A percentile compares a stretch with the other conserved stretches of the same genome.
Evolutionary conservation across 192 early-diverging fungal genomes (phyloP).

Genomic region (Dissophora ornata): DNA sequence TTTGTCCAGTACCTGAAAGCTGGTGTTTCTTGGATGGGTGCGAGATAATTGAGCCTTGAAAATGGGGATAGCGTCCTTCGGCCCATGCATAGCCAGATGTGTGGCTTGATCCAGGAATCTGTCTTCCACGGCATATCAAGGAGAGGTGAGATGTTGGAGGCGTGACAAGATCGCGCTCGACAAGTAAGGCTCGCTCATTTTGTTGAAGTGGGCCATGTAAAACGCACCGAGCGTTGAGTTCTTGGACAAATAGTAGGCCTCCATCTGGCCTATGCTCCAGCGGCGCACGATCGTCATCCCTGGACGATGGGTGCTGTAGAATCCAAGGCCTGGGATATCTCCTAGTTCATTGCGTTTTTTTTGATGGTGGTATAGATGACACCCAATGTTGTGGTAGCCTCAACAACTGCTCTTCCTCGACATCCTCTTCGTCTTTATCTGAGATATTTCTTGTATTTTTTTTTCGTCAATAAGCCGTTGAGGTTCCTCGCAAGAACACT

Average conservation of each 20-base stretch:
- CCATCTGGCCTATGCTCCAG: constrained; percentile 5
- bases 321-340: not conserved
- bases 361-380: not conserved
- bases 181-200: not conserved
- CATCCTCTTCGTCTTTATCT: not conserved
- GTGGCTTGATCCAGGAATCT: not conserved
- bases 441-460: not conserved
- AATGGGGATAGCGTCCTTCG: no score
- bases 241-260: not conserved
- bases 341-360: not conserved
- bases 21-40: no score
- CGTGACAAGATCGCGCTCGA: constrained; percentile 15
- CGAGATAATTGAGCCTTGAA: no score
- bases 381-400: no score
- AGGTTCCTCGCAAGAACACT: no score
- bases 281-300: not conserved
- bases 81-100: no score
- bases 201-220: constrained; percentile 19
- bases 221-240: not conserved
- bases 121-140: not conserved
- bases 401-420: not conserved
- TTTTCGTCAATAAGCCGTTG: no score
- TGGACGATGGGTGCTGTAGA: not conserved
- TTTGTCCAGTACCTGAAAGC: no score
- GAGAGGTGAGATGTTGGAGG: constrained; percentile 9